Base-by-base conservation (phyloP, 257 asterid species). In the Parsonsia alboflavescens region DNA sequence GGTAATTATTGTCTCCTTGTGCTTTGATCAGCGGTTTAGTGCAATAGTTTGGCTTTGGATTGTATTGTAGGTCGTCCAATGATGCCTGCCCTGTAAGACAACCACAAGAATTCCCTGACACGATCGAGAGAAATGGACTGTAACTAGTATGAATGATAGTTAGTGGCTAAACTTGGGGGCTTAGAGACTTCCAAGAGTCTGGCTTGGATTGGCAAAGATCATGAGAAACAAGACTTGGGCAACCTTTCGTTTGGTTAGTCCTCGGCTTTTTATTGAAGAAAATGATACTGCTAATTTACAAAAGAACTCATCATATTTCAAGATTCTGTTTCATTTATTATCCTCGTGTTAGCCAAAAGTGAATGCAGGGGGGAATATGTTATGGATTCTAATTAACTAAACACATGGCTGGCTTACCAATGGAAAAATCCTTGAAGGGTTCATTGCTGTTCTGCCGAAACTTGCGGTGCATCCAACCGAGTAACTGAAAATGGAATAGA, bases 401-500 rank as follows among this genome's bases (percentile, higher is more conserved):
- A 33, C 3, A 33, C 3, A 42, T 41, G 19, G 39, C 44, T 33
- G 66, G 75, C 91, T 78, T 82, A 92, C 99, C 97, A 22, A 82
- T 76, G 71, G 89, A 80, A 74, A 85, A 83, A 44, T 92, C 97
- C 75, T 89, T 94, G 36, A 75, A 86, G 33, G 92, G 82, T 76
- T 90, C 98, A 53, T 66, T 75, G 88, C 77, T 89, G 82, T 82
- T 90, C 86, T 90, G 97, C 85, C 84, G 81, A 72, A 95, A 87
- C 91, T 92, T 92, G 64, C 97, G 92, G 78, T 95, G 99, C 98
- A 92, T 88, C 99, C 99, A 94, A 44, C 95, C 97, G 44, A 94
- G 89, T 85, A 94, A 80, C 99, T 94, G 97, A 91, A 78, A 48
- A 8, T 28, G 24, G 80, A 79, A 42, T 42, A 42, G 9, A 42